Evolutionary conservation across 2,329 filamentous ascomycete species (phyloP).

Genomic region (Anisogramma anomala): DNA sequence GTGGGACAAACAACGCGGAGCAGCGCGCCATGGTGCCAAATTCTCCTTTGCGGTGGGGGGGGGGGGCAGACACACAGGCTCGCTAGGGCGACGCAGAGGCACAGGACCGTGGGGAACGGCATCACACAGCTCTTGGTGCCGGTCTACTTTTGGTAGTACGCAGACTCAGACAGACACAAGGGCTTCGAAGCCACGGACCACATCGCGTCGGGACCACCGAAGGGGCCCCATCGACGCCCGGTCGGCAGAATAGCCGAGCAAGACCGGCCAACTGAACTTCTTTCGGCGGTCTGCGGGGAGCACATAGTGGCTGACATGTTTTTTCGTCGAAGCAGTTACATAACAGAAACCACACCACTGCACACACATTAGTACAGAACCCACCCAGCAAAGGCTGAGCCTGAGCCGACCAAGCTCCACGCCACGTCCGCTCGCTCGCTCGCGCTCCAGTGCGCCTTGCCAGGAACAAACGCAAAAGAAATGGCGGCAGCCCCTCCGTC

Average conservation of each 20-base stretch:
- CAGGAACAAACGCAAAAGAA: too few species aligned
- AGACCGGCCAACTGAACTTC: not conserved
- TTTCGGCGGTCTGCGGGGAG: not conserved
- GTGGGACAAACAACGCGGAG: constrained; percentile 2
- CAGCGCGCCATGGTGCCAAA: constrained; percentile 8
- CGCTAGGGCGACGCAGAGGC: constrained; percentile 1
- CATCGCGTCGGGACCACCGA: constrained; percentile 7
- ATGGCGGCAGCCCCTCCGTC: too few species aligned
- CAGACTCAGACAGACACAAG: not conserved
- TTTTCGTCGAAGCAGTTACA: too few species aligned
- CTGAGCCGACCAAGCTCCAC: too few species aligned
- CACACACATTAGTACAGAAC: too few species aligned
- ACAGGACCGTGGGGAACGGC: not conserved
- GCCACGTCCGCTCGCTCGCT: too few species aligned
- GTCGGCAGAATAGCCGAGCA: constrained; percentile 7
- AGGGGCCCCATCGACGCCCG: constrained; percentile 2
- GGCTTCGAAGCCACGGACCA: not conserved
- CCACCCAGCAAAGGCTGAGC: too few species aligned
- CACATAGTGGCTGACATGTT: constrained; percentile 11
- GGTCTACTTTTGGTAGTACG: too few species aligned
- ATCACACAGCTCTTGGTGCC: too few species aligned
- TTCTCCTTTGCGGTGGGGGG: not conserved
- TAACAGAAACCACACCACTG: too few species aligned
- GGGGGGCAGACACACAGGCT: too few species aligned
- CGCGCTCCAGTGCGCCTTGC: too few species aligned